Conservation (phyloP, 2,329 filamentous ascomycete species). For the Lecanoromycetidae sp. region DNA sequence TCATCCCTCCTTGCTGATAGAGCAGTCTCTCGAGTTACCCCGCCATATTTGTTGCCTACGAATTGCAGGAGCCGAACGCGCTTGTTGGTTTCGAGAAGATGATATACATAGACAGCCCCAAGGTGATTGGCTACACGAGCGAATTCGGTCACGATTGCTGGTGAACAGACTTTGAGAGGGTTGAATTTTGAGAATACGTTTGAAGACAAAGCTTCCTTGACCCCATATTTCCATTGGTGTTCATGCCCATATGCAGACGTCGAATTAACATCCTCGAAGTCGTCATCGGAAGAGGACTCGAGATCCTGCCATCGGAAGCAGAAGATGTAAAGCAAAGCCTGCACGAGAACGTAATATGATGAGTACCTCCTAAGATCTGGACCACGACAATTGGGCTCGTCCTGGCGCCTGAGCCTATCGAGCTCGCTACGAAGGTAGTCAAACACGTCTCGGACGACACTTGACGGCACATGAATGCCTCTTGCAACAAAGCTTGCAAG, state of each 20-base stretch:
- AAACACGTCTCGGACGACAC: constrained; percentile 72
- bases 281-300: constrained; percentile 47
- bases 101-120: constrained; percentile 78
- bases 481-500: constrained; percentile 89
- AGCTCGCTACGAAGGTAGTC: constrained; percentile 66
- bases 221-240: constrained; percentile 61
- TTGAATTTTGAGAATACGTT: constrained; percentile 85
- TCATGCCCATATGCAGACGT: constrained; percentile 36
- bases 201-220: constrained; percentile 60
- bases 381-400: constrained; percentile 63
- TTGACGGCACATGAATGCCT: constrained; percentile 65
- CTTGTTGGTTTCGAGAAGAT: constrained; percentile 84
- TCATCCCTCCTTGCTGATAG: constrained; percentile 38
- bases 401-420: constrained; percentile 57
- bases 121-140: constrained; percentile 77
- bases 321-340: constrained; percentile 86
- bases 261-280: constrained; percentile 38
- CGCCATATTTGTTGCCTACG: constrained; percentile 28
- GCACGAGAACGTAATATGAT: constrained; percentile 76
- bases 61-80: constrained; percentile 67
- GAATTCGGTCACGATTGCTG: constrained; percentile 81
- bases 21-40: constrained; percentile 41
- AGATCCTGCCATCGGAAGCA: constrained; percentile 97
- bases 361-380: constrained; percentile 76
- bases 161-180: constrained; percentile 87